Percentiles rank a stretch among this genome's conserved stretches.
phyloP scores from a whole-genome alignment of 2,329 filamentous ascomycete species.

The Nigrospora oryzae region DNA sequence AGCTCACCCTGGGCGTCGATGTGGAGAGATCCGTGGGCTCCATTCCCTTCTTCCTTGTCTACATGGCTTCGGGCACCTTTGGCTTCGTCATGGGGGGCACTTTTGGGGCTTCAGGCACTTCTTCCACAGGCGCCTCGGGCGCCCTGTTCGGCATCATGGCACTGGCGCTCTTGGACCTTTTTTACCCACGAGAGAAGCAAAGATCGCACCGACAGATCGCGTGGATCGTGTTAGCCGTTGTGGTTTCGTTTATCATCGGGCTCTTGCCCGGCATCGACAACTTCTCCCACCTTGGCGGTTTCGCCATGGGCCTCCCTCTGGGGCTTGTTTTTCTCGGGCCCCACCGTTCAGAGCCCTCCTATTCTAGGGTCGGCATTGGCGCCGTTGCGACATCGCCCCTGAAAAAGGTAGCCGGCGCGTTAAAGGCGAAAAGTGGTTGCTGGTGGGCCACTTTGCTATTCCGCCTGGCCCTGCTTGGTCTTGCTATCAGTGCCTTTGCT shows the following conservation, averaged over 20 bases:
- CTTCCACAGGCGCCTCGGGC: slow-evolving; percentile 84
- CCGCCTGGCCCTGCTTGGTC: slow-evolving; percentile 68
- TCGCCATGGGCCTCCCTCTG: slow-evolving; percentile 81
- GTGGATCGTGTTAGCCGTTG: slow-evolving; percentile 77
- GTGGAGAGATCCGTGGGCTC: slow-evolving; percentile 89
- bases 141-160: slow-evolving; percentile 88
- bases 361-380: slow-evolving; percentile 51
- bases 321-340: slow-evolving; percentile 71
- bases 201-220: slow-evolving; percentile 70
- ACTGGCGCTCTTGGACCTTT: slow-evolving; percentile 75
- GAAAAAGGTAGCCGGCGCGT: slow-evolving; percentile 66
- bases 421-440: slow-evolving; percentile 81
- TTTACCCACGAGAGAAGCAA: slow-evolving; percentile 87
- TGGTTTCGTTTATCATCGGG: slow-evolving; percentile 86
- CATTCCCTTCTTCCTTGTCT: slow-evolving; percentile 81
- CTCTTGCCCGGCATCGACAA: slow-evolving; percentile 91
- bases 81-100: slow-evolving; percentile 94
- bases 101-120: slow-evolving; percentile 72
- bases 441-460: slow-evolving; percentile 99
- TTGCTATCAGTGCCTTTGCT: slow-evolving; percentile 76
- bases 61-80: slow-evolving; percentile 86
- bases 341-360: slow-evolving; percentile 42
- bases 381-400: slow-evolving; percentile 46
- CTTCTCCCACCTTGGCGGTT: slow-evolving; percentile 94
- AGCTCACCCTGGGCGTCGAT: slow-evolving; percentile 81